Evolutionary conservation across 2,329 filamentous ascomycete genomes (phyloP), one percentile per base, ranked within the genome.

Genomic region (Zymoseptoria passerinii): DNA sequence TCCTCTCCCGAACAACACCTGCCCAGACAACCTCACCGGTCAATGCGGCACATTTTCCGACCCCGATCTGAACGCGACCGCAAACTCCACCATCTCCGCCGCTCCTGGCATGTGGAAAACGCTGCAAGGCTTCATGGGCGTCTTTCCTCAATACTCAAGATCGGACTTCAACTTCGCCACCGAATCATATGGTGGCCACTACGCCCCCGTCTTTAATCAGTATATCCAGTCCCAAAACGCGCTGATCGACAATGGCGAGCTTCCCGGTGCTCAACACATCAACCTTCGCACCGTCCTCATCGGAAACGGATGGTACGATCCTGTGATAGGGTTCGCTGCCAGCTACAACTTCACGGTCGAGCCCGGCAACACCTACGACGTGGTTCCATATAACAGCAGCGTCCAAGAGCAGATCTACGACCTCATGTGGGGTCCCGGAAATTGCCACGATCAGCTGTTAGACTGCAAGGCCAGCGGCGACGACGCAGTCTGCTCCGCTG

Each of bases 121-220:
- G 0, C 67, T 85, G 27, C 83, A 85, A 65, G 82, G 81, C 1
- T 85, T 86, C 70, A 82, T 84, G 78, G 82, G 82, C 2, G 82
- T 78, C 0, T 85, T 85, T 66, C 82, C 13, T 2, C 62, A 66
- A 50, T 66, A 66, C 50, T 60, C 63, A 9, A 48, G 59, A 27
- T 56, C 68, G 48, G 69, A 68, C 5, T 69, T 73, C 60, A 67
- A 71, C 56, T 72, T 73, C 52, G 66, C 67, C 23, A 67, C 67
- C 5, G 66, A 69, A 50, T 62, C 58, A 19, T 70, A 70, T 48
- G 68, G 68, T n/a, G 68, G 68, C 6, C 67, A 70, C 50, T 70
- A 68, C 35, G 65, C 57, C n/a, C 68, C 68, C 1, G 63, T 69
- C 52, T 69, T 70, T 60, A 70, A 68, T 35, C 57, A 57, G 13